Evolutionary conservation across 805 yeast genomes (phyloP), one percentile per base, ranked within the genome.

Genomic region (Candida alai): DNA sequence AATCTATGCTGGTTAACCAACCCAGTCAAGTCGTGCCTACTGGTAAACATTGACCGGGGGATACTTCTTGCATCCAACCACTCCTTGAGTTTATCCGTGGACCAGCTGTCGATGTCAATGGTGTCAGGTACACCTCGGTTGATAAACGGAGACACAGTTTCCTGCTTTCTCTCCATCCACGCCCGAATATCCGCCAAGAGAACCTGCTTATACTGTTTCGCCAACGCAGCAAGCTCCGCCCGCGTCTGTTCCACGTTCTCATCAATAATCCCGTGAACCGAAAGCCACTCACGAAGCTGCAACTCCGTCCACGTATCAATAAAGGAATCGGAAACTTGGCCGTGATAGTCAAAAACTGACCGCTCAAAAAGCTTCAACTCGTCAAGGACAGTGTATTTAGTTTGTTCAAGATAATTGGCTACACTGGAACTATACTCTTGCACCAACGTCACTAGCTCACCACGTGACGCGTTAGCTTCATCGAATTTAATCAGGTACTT

Each of bases 271-370:
- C 52, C 58, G 46, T 73, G 76, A 25, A 59, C 49, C 35, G 62
- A 53, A 21, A 80, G 54, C 76, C 84, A 80, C 39, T 69, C 70
- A 45, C 65, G 59, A 39, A 80, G 54, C 45, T 79, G 83, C 4
- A 68, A 60, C 17, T 70, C 62, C 3, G 75, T 54, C 82, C 82
- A 76, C 12, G 63, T 54, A 38, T 73, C 62, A 49, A 76, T 69
- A 14, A 70, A 56, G 24, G 63, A 64, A 23, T 65, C 68, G 43
- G 63, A 68, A 39, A 70, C 45, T 19, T 56, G 37, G 12, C 69
- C 70, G 10, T 59, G 49, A 32, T 58, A 60, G 37, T 69, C 70
- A 33, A 60, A 60, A 3, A 67, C 41, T 5, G 58, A 45, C 33
- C 56, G 54, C 28, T 56, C 48, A 8, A 64, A 51, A 28, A 66